Percentiles rank a stretch among this genome's conserved stretches.
These are phyloP conservation scores for Mrakia blollopis DNA, from an alignment of 768 basidiomycete species.

Conservation along the genomic window DNA sequence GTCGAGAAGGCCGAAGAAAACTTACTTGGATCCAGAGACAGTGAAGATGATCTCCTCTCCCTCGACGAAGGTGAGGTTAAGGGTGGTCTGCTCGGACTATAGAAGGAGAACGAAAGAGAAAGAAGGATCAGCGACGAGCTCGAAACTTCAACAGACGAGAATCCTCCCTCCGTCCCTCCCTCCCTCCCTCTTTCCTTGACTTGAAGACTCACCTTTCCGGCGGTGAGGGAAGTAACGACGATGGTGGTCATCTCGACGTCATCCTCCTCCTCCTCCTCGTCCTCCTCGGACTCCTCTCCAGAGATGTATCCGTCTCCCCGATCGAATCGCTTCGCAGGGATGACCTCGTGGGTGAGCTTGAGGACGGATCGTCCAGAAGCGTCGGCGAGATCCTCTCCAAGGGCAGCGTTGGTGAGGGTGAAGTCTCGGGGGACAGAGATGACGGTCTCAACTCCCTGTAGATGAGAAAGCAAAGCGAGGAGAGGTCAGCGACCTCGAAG, in stretches of 20 bases:
- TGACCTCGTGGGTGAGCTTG: constrained; percentile 45
- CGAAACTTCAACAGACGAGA: neutral
- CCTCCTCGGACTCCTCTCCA: constrained; percentile 37
- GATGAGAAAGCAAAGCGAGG: neutral
- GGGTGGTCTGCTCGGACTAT: constrained; percentile 69
- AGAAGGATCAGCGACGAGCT: neutral
- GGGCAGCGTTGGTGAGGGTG: constrained; percentile 73
- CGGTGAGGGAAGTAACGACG: constrained; percentile 70
- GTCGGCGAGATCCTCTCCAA: constrained; percentile 68
- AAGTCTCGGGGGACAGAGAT: constrained; percentile 63
- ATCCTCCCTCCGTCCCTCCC: neutral
- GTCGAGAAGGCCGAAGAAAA: constrained; percentile 5
- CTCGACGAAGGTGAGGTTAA: constrained; percentile 66
- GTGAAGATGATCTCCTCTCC: constrained; percentile 61
- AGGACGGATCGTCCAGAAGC: constrained; percentile 46
- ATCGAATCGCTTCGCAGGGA: constrained; percentile 35
- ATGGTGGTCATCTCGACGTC: constrained; percentile 36
- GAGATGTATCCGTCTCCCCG: constrained; percentile 35
- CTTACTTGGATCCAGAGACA: constrained; percentile 68
- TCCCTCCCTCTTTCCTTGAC: neutral
- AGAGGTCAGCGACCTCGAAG: neutral
- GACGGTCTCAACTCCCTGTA: constrained; percentile 46
- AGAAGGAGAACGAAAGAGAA: constrained; percentile 1
- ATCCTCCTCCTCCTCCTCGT: constrained; percentile 35
- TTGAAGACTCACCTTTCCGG: constrained; percentile 59